Evolutionary conservation across 2,329 filamentous ascomycete species (phyloP).

Genomic region (Tothia fuscella): DNA sequence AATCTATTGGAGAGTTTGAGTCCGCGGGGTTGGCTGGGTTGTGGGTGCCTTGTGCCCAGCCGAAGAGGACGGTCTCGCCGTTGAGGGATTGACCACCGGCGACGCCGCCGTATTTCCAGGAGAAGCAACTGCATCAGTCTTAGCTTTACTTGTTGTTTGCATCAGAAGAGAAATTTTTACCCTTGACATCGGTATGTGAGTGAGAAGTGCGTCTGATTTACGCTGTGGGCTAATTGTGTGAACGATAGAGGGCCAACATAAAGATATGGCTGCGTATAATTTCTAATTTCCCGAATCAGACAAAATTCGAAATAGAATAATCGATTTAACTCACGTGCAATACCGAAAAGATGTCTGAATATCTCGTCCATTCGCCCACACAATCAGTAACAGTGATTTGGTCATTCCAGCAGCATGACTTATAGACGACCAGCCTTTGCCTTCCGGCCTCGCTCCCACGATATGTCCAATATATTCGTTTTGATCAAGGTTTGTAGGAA

Average conservation of each 20-base stretch:
- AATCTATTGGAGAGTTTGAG: constrained; percentile 3
- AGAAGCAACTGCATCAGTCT: constrained; percentile 31
- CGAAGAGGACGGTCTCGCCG: constrained; percentile 33
- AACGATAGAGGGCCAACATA: constrained; percentile 52
- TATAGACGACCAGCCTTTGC: constrained; percentile 47
- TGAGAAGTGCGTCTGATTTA: constrained; percentile 48
- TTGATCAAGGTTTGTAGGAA: constrained; percentile 1
- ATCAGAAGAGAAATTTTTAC: constrained; percentile 13
- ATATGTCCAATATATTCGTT: constrained; percentile 6
- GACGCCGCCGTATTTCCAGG: constrained; percentile 40
- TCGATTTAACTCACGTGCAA: constrained; percentile 23
- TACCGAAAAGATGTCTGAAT: constrained; percentile 48
- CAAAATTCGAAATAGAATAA: background rate
- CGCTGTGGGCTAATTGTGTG: constrained; percentile 45
- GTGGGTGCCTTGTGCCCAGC: constrained; percentile 33
- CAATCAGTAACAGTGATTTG: constrained; percentile 44
- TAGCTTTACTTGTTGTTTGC: background rate
- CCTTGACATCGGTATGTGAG: constrained; percentile 53
- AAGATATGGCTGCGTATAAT: constrained; percentile 45
- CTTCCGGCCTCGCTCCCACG: constrained; percentile 14
- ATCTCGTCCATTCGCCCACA: constrained; percentile 42
- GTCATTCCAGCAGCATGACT: constrained; percentile 47
- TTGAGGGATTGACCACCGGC: constrained; percentile 34
- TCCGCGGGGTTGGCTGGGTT: background rate
- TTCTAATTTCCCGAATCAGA: constrained; percentile 23